Base-by-base conservation (phyloP, 2,329 filamentous ascomycete genomes). In the Fonsecaea nubica region DNA sequence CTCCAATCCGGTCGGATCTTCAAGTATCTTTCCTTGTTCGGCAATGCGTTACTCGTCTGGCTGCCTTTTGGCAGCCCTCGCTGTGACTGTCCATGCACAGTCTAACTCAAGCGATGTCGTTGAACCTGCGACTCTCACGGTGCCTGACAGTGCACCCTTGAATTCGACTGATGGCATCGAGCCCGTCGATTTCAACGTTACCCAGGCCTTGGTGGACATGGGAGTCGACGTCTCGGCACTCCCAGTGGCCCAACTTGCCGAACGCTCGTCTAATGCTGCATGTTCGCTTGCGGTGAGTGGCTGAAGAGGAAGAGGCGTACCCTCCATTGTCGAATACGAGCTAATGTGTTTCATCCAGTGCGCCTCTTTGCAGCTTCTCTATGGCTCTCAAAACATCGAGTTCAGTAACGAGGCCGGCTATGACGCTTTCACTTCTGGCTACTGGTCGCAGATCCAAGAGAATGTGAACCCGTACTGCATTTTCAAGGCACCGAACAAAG, bases 381-480 rank as follows among this genome's bases (percentile, higher is more conserved):
- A 65, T 54, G 67, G 67, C 21, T 50, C 32, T 10, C 8, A 13
- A 35, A 60, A 64, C n/a, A 67, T 71, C 36, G 38, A 70, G 18
- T 57, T 38, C 33, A 59, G 58, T 3, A 53, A 62, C 36, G 40
- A 55, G 4, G 32, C 54, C 2, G 66, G 64, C 8, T 75, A 74
- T 55, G 60, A 67, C 13, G 30, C 58, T 2, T 74, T 72, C 18
- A 61, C 72, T 1, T 54, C 32, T 0, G 72, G 69, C 7, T 79
- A 77, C 63, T 79, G 78, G 77, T 77, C 77, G 1, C 69, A 72
- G 32, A 77, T 80, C 63, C 78, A 80, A 68, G 74, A 69, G 25
- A 71, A 74, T 48, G 74, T 76, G 12, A 67, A 74, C 40, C 78
- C 78, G 0, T 61, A 67, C 48, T 80, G 78, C 55, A 71, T 77